Evolutionary conservation across 352 stramenopile species (phyloP), one percentile per base, ranked within the genome.

Genomic region (Globisporangium cederbergense): DNA sequence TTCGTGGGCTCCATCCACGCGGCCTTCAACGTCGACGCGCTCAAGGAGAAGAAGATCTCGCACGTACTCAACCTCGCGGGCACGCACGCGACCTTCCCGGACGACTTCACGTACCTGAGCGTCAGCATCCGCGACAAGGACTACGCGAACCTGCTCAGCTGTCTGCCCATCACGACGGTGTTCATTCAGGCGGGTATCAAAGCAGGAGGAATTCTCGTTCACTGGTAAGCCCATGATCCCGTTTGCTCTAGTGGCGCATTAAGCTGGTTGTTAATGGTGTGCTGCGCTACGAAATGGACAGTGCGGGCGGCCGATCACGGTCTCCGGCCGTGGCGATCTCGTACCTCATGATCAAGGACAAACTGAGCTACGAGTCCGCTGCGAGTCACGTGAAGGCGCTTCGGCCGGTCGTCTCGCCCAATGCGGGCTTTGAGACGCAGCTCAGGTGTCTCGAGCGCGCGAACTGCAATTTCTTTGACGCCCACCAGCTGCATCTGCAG

Each of bases 81-180:
- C 34, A 81, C 74, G 43, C 87, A 91, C 52, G 81, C 86, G n/a
- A 96, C 89, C 25, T 97, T 96, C 67, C 91, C 91, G 0, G 75
- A 90, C 10, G 71, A 86, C 22, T 97, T 97, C 59, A 93, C 82
- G 20, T 97, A 97, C 74, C 71, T 97, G 45, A 96, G 83, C 63
- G 67, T 97, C n/a, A 84, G 80, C 59, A 81, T 97, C 30, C 81
- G 91, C 28, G 91, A 97, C 72, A 96, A 96, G 60, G 89, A 96
- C 59, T 86, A 95, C 59, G 73, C 91, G 2, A 95, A 96, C 54
- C 64, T 97, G 63, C 76, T 97, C 14, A 95, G 88, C 65, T 93
- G 81, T 42, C 70, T 97, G 2, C 88, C 88, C 0, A 60, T 90
- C 30, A 78, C 84, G 2, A 77, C 79, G 7, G 68, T 96, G 1